Conservation (phyloP, 306 rosid species). For the Oemleria cerasiformis region DNA sequence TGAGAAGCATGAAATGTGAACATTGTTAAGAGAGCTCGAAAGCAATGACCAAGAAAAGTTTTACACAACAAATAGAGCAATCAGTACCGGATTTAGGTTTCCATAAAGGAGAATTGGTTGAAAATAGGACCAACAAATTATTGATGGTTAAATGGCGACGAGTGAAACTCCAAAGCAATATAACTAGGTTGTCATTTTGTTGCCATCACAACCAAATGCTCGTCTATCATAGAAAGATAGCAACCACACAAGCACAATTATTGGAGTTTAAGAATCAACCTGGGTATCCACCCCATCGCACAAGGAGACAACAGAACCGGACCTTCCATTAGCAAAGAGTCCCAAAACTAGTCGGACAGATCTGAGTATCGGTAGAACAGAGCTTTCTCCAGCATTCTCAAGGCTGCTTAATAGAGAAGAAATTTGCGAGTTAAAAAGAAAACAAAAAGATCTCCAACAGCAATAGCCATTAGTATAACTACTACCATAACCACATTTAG, state of each 20-base stretch:
- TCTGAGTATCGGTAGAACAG: constrained; percentile 82
- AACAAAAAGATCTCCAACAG: constrained; percentile 6
- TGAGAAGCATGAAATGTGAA: not conserved
- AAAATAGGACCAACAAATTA: not conserved
- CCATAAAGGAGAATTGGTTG: not conserved
- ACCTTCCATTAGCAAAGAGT: constrained; percentile 50
- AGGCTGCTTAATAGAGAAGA: constrained; percentile 57
- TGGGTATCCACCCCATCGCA: constrained; percentile 51
- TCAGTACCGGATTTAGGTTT: not conserved
- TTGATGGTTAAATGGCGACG: not conserved
- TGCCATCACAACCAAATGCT: not conserved
- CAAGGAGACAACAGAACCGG: constrained; percentile 40
- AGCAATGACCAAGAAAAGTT: not conserved
- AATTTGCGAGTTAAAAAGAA: constrained; percentile 20
- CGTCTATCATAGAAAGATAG: not conserved
- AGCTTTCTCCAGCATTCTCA: constrained; percentile 92
- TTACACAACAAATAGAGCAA: not conserved
- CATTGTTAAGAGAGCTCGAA: not conserved
- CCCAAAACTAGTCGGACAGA: constrained; percentile 69
- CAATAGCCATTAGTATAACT: not conserved
- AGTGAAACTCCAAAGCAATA: not conserved
- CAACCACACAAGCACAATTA: not conserved
- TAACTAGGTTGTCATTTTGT: not conserved
- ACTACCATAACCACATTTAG: not conserved
- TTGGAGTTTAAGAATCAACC: constrained; percentile 43